Percentiles rank a stretch among this genome's conserved stretches.
These are phyloP conservation scores for Populus hybrid DNA, from an alignment of 441 rosid species.

Conservation along the genomic window DNA sequence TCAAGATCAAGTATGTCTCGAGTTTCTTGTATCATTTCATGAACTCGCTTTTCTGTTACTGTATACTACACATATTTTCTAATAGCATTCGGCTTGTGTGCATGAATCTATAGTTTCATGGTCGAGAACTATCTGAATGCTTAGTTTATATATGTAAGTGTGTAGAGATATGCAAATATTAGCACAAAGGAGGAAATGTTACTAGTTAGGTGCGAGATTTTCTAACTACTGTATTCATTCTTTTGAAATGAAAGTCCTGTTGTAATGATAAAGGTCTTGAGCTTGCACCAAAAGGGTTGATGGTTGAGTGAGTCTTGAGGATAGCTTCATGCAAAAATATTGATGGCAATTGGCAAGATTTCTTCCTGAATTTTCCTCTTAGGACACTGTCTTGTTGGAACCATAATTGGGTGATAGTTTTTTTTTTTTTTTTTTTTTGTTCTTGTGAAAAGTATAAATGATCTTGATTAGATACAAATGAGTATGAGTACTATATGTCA, in stretches of 20 bases:
- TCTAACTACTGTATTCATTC: background rate
- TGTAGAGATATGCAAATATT: background rate
- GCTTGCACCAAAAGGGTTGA: background rate
- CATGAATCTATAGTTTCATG: background rate
- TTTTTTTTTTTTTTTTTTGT: no score
- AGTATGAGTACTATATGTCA: background rate
- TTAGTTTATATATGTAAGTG: background rate
- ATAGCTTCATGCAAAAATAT: background rate
- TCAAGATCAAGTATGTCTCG: constrained; percentile 53
- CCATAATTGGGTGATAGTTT: background rate
- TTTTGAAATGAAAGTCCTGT: background rate
- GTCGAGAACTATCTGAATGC: background rate
- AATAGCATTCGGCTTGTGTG: background rate
- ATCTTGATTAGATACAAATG: background rate
- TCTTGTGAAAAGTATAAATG: background rate
- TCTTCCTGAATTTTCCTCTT: background rate
- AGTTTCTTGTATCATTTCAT: constrained; percentile 15
- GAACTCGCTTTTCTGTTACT: background rate
- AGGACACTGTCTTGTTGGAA: background rate
- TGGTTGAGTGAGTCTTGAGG: background rate
- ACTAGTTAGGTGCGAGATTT: background rate
- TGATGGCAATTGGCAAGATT: background rate
- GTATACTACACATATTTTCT: background rate
- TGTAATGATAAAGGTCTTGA: background rate
- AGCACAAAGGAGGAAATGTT: background rate